Conservation (phyloP, 176 grass and related monocot genomes). For the Microstegium vimineum region DNA sequence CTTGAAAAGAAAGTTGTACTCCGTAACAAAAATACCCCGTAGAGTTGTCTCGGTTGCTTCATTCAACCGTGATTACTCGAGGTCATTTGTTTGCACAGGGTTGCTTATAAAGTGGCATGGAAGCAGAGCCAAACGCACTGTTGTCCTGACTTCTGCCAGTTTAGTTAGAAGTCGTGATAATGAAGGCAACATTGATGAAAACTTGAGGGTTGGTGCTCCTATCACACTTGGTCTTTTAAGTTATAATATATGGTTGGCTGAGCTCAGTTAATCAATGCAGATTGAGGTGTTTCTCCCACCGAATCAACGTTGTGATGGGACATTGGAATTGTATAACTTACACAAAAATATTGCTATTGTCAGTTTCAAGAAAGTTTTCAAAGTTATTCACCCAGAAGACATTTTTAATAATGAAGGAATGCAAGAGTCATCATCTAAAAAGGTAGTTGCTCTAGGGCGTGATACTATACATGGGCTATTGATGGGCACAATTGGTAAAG, state of each 20-base stretch:
- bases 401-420: background rate
- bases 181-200: background rate
- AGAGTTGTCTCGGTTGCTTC: conserved; percentile 27
- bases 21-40: conserved; percentile 5
- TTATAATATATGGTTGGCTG: background rate
- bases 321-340: conserved; percentile 9
- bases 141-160: conserved; percentile 30
- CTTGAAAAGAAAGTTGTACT: background rate
- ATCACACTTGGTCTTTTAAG: background rate
- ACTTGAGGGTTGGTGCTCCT: conserved; percentile 18
- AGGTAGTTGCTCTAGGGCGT: conserved; percentile 14
- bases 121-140: background rate
- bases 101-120: conserved; percentile 32
- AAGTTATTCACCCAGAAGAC: background rate
- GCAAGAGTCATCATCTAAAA: background rate
- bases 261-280: conserved; percentile 18
- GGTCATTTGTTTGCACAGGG: conserved; percentile 21
- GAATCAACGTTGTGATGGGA: background rate
- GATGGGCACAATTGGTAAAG: conserved; percentile 18
- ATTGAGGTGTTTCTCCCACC: conserved; percentile 24
- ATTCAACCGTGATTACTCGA: background rate
- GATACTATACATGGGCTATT: background rate
- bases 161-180: conserved; percentile 7
- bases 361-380: background rate
- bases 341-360: conserved; percentile 28